Evolutionary conservation across 306 rosid genomes (phyloP).

Genomic region (Lithocarpus polystachyus): DNA sequence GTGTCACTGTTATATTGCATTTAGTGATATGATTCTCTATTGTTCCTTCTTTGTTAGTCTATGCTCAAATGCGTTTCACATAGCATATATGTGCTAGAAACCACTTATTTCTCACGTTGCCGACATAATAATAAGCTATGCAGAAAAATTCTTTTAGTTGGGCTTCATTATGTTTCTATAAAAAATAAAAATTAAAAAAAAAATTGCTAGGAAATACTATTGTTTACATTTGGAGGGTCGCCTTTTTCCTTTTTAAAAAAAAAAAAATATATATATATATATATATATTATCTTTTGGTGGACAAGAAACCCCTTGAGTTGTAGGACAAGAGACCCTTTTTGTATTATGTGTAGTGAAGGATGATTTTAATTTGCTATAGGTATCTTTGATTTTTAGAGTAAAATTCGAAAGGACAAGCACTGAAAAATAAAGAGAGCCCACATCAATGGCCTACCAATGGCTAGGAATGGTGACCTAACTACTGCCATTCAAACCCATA

Average conservation of each 20-base stretch:
- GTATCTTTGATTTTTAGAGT: neutral
- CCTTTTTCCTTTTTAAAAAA: neutral
- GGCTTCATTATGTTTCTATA: neutral
- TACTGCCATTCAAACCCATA: constrained; percentile 19
- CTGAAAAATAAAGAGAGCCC: constrained; percentile 25
- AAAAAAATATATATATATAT: too few relatives aligned
- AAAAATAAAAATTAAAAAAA: too few relatives aligned
- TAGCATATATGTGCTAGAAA: neutral
- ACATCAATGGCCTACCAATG: constrained; percentile 39
- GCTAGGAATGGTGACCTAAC: constrained; percentile 54
- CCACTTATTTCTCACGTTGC: neutral
- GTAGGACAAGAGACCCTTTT: neutral
- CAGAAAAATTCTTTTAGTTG: neutral
- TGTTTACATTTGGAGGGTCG: neutral
- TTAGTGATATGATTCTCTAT: neutral
- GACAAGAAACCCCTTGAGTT: neutral
- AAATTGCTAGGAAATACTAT: neutral
- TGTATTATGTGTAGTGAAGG: neutral
- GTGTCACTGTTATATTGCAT: constrained; percentile 30
- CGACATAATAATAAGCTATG: neutral
- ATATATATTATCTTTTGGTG: neutral
- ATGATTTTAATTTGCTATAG: neutral
- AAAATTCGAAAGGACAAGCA: neutral
- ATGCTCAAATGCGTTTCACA: neutral
- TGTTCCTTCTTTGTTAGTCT: constrained; percentile 1